A percentile compares a stretch with the other conserved stretches of the same genome.
phyloP scores from a whole-genome alignment of 768 basidiomycete species.

The Mycena venus region DNA sequence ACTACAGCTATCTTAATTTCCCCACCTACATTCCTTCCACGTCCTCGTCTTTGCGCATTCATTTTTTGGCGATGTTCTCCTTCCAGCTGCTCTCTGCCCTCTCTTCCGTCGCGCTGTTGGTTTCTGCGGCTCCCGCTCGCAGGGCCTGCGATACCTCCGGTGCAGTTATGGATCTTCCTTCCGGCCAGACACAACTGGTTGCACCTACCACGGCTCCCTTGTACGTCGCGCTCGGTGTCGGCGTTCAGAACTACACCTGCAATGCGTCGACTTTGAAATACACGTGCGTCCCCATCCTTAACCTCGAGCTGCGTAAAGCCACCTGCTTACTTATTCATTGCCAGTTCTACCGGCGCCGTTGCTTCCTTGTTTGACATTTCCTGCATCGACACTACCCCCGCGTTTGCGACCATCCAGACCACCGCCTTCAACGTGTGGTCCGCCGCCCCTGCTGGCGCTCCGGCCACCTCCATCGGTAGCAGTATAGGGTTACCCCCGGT shows the following conservation, averaged over 20 bases:
- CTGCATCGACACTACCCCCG: constrained; percentile 46
- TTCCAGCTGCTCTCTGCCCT: constrained; percentile 40
- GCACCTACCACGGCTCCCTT: constrained; percentile 49
- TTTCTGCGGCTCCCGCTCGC: constrained; percentile 32
- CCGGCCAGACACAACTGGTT: constrained; percentile 47
- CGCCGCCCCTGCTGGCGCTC: constrained; percentile 19
- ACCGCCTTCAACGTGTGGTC: constrained; percentile 36
- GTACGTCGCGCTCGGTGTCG: constrained; percentile 60
- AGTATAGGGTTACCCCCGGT: constrained; percentile 5
- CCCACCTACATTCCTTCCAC: constrained; percentile 25
- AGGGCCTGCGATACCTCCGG: constrained; percentile 42
- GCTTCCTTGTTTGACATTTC: constrained; percentile 56
- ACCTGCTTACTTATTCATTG: constrained; percentile 30
- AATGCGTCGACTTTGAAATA: constrained; percentile 45
- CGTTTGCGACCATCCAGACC: constrained; percentile 36
- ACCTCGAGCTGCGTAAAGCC: too few species aligned
- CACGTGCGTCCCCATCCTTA: constrained; percentile 42
- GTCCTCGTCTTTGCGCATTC: background rate
- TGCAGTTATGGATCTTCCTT: constrained; percentile 39
- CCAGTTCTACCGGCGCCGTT: constrained; percentile 42
- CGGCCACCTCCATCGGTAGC: constrained; percentile 22
- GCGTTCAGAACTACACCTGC: constrained; percentile 61
- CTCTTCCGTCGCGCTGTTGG: constrained; percentile 36
- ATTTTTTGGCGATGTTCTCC: constrained; percentile 35
- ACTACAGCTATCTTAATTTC: too few species aligned